Evolutionary conservation across 495 filamentous ascomycete species (phyloP).

Genomic region (Xylaria grammica): DNA sequence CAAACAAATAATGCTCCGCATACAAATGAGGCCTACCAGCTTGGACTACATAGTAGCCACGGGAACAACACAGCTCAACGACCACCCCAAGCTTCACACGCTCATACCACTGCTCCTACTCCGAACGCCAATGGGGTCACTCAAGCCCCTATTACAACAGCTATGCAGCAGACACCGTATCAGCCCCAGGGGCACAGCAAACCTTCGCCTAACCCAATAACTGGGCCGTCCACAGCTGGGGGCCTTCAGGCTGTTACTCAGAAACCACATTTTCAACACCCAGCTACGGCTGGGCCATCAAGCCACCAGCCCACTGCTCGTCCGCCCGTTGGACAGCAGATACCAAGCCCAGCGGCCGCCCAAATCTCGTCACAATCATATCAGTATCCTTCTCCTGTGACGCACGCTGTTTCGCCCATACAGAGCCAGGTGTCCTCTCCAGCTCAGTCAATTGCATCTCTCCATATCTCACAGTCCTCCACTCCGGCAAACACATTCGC

Average conservation of each 20-base stretch:
- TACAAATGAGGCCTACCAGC: background rate
- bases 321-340: conserved; percentile 7
- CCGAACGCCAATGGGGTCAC: background rate
- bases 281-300: background rate
- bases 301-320: conserved; percentile 4
- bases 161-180: background rate
- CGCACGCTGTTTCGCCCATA: conserved; percentile 33
- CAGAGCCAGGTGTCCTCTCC: conserved; percentile 40
- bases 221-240: background rate
- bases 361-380: conserved; percentile 20
- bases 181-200: background rate
- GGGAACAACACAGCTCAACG: conserved; percentile 11
- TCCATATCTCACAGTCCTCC: conserved; percentile 34
- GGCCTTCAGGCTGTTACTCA: background rate
- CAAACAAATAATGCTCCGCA: background rate
- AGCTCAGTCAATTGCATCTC: conserved; percentile 30
- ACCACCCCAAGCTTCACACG: background rate
- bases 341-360: conserved; percentile 2
- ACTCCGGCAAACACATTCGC: conserved; percentile 28
- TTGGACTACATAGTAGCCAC: background rate
- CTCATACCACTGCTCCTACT: background rate
- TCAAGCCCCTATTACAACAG: background rate
- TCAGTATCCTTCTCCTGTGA: conserved; percentile 21
- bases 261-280: conserved; percentile 13
- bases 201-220: background rate